Evolutionary conservation across 495 filamentous ascomycete species (phyloP).

Genomic region (Aspergillus incahuasiensis): DNA sequence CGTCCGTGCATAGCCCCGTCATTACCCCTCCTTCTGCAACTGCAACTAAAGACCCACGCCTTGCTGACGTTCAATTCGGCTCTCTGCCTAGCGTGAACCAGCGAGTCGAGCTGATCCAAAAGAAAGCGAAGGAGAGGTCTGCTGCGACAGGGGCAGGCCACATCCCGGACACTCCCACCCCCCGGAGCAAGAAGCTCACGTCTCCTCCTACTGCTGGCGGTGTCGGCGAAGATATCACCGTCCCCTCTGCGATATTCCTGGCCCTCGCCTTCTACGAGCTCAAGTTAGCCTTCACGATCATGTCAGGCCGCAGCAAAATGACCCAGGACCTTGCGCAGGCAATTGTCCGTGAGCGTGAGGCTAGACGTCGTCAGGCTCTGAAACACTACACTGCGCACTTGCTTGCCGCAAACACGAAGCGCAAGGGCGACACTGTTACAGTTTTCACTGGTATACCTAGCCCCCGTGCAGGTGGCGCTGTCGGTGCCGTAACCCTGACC

Average conservation of each 20-base stretch:
- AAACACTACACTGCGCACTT: background rate
- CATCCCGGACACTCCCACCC: background rate
- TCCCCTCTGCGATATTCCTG: conserved; percentile 26
- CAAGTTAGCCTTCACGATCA: conserved; percentile 10
- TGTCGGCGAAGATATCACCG: background rate
- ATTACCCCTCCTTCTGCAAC: conserved; percentile 1
- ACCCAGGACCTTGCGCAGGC: conserved; percentile 11
- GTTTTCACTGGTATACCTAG: background rate
- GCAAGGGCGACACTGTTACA: background rate
- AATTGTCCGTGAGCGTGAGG: conserved; percentile 26
- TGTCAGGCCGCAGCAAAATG: conserved; percentile 13
- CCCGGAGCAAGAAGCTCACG: background rate
- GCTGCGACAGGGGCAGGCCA: background rate
- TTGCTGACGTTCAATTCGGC: conserved; percentile 23
- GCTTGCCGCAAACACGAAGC: background rate
- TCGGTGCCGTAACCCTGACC: background rate
- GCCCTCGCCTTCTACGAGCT: conserved; percentile 20
- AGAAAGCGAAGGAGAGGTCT: background rate
- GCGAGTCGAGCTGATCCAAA: background rate
- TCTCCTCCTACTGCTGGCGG: background rate
- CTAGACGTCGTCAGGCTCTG: conserved; percentile 26
- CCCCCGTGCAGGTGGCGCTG: background rate
- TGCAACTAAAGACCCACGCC: conserved; percentile 8
- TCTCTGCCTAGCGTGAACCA: conserved; percentile 6
- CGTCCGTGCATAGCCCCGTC: background rate